Conservation (phyloP, 371 early-diverging fungal species). For the Mortierella sp. region DNA sequence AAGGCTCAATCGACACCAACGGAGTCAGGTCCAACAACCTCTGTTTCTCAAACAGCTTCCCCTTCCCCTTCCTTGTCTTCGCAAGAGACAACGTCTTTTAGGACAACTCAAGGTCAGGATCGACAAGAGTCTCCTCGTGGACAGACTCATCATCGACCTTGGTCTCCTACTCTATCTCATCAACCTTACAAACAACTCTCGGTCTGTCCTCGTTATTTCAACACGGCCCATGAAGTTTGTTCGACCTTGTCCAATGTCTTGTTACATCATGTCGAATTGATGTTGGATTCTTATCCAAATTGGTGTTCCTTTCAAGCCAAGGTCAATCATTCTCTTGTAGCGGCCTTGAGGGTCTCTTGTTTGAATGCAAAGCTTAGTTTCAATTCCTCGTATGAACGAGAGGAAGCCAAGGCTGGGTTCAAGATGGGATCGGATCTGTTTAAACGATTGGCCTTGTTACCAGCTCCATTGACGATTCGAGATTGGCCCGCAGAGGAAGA, state of each 20-base stretch:
- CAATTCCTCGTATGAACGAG: slow-evolving; percentile 16
- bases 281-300: background rate
- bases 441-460: slow-evolving; percentile 31
- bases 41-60: background rate
- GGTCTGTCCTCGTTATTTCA: background rate
- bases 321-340: background rate
- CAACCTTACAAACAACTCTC: background rate
- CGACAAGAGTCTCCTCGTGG: background rate
- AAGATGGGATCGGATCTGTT: slow-evolving; percentile 38
- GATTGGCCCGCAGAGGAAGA: slow-evolving; percentile 46
- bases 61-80: too few relatives aligned
- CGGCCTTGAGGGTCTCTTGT: background rate
- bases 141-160: background rate
- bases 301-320: background rate
- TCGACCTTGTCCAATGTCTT: background rate
- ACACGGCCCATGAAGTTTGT: background rate
- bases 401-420: slow-evolving; percentile 50
- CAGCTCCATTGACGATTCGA: slow-evolving; percentile 37
- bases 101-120: background rate
- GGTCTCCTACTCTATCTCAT: too few relatives aligned
- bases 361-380: background rate
- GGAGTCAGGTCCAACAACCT: background rate
- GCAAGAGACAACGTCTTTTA: background rate
- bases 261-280: background rate
- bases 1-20: background rate